phyloP scores from a whole-genome alignment of 2,329 filamentous ascomycete genomes.

The Zymoseptoria crescenta region DNA sequence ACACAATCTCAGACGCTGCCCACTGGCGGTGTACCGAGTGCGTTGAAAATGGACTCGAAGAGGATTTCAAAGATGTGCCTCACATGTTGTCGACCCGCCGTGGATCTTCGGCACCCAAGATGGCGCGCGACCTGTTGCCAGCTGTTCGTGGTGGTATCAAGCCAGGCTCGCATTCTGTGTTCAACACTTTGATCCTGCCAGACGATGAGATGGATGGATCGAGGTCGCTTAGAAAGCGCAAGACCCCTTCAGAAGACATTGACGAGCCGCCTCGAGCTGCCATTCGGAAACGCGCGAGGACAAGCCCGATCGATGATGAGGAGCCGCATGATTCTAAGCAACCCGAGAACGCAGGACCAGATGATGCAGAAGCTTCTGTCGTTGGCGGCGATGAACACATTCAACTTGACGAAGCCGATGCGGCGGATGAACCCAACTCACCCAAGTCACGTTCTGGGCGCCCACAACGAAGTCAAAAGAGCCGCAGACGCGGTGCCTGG shows the following conservation, averaged over 20 bases:
- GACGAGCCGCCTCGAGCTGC: slow-evolving; percentile 30
- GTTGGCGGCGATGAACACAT: slow-evolving; percentile 11
- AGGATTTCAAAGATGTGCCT: slow-evolving; percentile 34
- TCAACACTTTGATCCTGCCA: slow-evolving; percentile 63
- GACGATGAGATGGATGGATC: slow-evolving; percentile 70
- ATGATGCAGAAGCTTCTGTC: slow-evolving; percentile 16
- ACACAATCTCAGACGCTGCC: slow-evolving; percentile 41
- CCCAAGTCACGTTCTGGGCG: slow-evolving; percentile 27
- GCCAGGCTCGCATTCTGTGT: slow-evolving; percentile 67
- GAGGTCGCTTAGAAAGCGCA: slow-evolving; percentile 70
- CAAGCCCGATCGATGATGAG: slow-evolving; percentile 23
- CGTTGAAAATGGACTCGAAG: slow-evolving; percentile 44
- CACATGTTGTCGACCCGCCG: slow-evolving; percentile 36
- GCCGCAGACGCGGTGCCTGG: slow-evolving; percentile 30
- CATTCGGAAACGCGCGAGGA: slow-evolving; percentile 37
- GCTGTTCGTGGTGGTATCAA: slow-evolving; percentile 56
- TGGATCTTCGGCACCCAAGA: slow-evolving; percentile 58
- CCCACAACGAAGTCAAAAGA: slow-evolving; percentile 52
- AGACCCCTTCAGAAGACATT: slow-evolving; percentile 60
- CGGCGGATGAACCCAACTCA: slow-evolving; percentile 16
- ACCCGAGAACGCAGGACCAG: slow-evolving; percentile 12
- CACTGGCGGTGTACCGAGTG: slow-evolving; percentile 57
- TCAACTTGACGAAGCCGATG: slow-evolving; percentile 18
- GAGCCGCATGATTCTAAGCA: slow-evolving; percentile 21
- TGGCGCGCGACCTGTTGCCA: slow-evolving; percentile 59